Evolutionary conservation across 805 yeast species (phyloP), one percentile per base, ranked within the genome.

Genomic region (Saccharomycopsis sp.): DNA sequence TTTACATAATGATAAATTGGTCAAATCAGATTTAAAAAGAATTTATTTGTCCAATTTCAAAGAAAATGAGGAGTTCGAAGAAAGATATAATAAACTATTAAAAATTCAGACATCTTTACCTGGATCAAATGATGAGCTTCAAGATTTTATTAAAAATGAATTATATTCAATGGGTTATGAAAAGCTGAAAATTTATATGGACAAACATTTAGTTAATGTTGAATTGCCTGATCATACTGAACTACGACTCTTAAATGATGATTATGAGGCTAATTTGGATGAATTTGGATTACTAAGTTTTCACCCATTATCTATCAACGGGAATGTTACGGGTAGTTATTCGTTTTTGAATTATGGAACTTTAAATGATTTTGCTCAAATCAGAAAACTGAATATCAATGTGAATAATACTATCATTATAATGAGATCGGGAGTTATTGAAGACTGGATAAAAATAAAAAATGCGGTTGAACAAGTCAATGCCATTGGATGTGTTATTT

Each of bases 1-100:
- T 37, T 57, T 84, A 48, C 84, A 85, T 58, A 76, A 79, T 25
- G 68, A 76, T 27, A 69, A 64, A 39, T 54, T 84, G 36, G 78
- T 94, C 2, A 69, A 67, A 41, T 69, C 75, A 8, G 96, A 87
- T 47, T 67, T 81, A 23, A 76, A 81, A 49, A 64, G 95, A 26
- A 57, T 74, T 15, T 77, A 69, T 48, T 53, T 83, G 37, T n/a
- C n/a, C n/a, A n/a, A n/a, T n/a, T n/a, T n/a, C n/a, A n/a, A n/a
- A n/a, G n/a, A n/a, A 61, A 60, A 31, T 10, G 33, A 2, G 29
- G 29, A 2, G n/a, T 13, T 26, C n/a, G n/a, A 26, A 13, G 29
- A 50, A 55, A 1, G 47, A 52, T 23, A 49, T 53, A n/a, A 26
- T 2, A 26, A 13, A 13, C n/a, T 26, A 13, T 13, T n/a, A 13